Evolutionary conservation across 257 asterid species (phyloP).

Genomic region (Solanum pinnatisectum): DNA sequence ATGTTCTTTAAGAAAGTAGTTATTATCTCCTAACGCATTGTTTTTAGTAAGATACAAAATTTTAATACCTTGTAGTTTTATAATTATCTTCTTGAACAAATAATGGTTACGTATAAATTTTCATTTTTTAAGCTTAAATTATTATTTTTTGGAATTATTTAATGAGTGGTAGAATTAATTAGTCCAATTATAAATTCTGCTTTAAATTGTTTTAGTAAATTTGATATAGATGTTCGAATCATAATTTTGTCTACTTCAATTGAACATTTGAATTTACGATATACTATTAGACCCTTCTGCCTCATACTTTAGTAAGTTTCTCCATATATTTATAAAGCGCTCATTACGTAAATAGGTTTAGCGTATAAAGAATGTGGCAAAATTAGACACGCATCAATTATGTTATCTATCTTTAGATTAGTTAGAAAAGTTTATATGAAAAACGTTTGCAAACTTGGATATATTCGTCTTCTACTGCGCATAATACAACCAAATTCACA

Average conservation of each 20-base stretch:
- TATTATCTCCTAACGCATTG: neutral
- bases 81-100: neutral
- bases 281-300: neutral
- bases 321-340: too few relatives aligned
- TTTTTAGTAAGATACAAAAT: neutral
- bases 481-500: neutral
- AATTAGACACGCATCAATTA: neutral
- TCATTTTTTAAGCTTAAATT: neutral
- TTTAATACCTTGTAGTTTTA: too few relatives aligned
- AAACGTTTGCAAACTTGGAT: neutral
- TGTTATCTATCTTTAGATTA: neutral
- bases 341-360: neutral
- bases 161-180: too few relatives aligned
- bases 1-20: neutral
- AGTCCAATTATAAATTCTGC: too few relatives aligned
- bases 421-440: neutral
- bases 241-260: too few relatives aligned
- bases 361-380: neutral
- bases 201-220: neutral
- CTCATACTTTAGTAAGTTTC: too few relatives aligned
- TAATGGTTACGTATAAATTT: neutral
- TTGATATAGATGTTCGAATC: too few relatives aligned
- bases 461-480: neutral
- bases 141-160: neutral
- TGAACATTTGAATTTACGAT: too few relatives aligned